phyloP scores from a whole-genome alignment of 768 basidiomycete genomes.

The Phylloporus arenicola region DNA sequence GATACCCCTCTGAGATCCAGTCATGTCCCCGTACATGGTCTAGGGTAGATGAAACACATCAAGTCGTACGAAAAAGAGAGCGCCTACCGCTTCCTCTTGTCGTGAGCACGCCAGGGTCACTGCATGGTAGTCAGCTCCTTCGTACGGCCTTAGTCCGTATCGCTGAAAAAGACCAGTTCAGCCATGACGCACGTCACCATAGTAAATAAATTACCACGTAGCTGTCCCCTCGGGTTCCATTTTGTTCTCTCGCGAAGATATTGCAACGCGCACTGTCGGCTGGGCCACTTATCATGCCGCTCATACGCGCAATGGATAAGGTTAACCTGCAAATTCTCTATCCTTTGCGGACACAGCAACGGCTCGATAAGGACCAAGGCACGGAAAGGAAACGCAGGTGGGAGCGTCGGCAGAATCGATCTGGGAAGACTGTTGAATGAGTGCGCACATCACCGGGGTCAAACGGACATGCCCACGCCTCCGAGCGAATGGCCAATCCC shows the following conservation, averaged over 20 bases:
- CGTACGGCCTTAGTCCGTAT: constrained; percentile 40
- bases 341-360: constrained; percentile 50
- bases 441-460: neutral
- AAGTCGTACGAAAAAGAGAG: neutral
- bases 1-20: constrained; percentile 51
- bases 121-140: constrained; percentile 28
- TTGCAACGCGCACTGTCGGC: constrained; percentile 36
- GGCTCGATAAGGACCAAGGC: constrained; percentile 61
- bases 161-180: constrained; percentile 29
- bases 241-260: constrained; percentile 33
- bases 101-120: constrained; percentile 42
- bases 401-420: constrained; percentile 47
- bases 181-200: neutral
- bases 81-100: constrained; percentile 53
- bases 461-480: constrained; percentile 53
- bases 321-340: constrained; percentile 33
- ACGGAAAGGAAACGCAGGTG: constrained; percentile 41
- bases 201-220: constrained; percentile 43
- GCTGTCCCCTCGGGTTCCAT: constrained; percentile 47
- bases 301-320: constrained; percentile 46
- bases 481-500: constrained; percentile 69
- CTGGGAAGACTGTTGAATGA: constrained; percentile 27
- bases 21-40: constrained; percentile 54
- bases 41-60: constrained; percentile 7
- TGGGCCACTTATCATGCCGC: constrained; percentile 50